A percentile compares a stretch with the other conserved stretches of the same genome.
These are phyloP conservation scores for Ilex aquifolium DNA, from an alignment of 257 asterid genomes.

Conservation along the genomic window DNA sequence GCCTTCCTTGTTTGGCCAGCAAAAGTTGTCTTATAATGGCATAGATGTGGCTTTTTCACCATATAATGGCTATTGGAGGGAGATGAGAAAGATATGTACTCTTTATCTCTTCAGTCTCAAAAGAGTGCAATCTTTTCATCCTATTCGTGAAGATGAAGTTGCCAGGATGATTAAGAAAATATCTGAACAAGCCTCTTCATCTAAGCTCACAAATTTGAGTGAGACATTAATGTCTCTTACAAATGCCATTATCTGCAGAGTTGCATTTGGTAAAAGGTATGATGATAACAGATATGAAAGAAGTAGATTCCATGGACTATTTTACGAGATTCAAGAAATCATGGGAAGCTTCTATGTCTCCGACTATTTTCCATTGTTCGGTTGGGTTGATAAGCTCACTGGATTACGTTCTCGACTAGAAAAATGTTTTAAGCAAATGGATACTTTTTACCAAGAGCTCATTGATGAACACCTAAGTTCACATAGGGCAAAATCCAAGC, in stretches of 20 bases:
- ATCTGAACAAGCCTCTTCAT: neutral
- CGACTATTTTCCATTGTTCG: constrained; percentile 27
- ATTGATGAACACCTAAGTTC: constrained; percentile 28
- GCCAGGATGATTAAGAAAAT: neutral
- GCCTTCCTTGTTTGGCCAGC: neutral
- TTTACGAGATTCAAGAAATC: constrained; percentile 30
- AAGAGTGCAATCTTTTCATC: neutral
- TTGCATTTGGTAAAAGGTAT: neutral
- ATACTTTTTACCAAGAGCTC: constrained; percentile 25
- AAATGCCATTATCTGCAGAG: neutral
- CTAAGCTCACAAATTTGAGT: neutral
- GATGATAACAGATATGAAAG: constrained; percentile 4
- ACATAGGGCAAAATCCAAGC: neutral
- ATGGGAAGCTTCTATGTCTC: constrained; percentile 27
- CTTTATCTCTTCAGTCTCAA: neutral
- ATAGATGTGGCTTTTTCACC: neutral
- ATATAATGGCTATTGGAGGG: neutral
- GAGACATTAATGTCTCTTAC: neutral
- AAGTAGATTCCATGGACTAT: constrained; percentile 26
- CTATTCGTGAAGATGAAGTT: neutral
- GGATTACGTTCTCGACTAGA: constrained; percentile 35
- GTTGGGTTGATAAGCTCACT: constrained; percentile 28
- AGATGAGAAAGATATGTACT: neutral
- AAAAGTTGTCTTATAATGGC: neutral
- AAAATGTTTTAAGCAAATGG: constrained; percentile 13